Evolutionary conservation across 1,284 basidiomycete species (phyloP).

Genomic region (Cryptococcus sp.): DNA sequence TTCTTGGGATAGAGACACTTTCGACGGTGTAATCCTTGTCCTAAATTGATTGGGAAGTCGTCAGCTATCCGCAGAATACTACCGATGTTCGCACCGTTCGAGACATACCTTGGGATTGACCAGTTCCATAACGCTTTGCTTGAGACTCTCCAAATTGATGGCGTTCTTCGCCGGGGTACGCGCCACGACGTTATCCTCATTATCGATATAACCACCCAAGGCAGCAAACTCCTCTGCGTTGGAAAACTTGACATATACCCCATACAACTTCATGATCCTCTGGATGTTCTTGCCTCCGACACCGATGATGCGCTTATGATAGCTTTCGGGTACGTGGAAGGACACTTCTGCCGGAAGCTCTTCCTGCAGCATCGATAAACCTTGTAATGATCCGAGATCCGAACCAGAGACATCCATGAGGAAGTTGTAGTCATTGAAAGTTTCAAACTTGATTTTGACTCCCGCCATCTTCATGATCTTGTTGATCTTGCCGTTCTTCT

Average conservation of each 20-base stretch:
- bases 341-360: constrained; percentile 98
- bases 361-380: constrained; percentile 87
- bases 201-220: constrained; percentile 92
- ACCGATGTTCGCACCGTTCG: not conserved
- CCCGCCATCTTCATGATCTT: constrained; percentile 96
- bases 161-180: constrained; percentile 98
- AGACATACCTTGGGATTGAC: constrained; percentile 83
- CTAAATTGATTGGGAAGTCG: constrained; percentile 53
- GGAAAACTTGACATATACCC: constrained; percentile 98
- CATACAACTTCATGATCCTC: constrained; percentile 99
- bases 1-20: constrained; percentile 85
- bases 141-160: constrained; percentile 90
- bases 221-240: constrained; percentile 97
- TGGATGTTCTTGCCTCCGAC: constrained; percentile 98
- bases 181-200: constrained; percentile 97
- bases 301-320: constrained; percentile 99
- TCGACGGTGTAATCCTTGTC: constrained; percentile 97
- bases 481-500: constrained; percentile 98
- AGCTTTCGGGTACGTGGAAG: constrained; percentile 97
- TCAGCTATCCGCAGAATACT: not conserved
- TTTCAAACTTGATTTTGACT: constrained; percentile 99
- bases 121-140: constrained; percentile 95
- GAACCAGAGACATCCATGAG: constrained; percentile 89
- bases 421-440: constrained; percentile 97
- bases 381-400: constrained; percentile 79